A percentile compares a stretch with the other conserved stretches of the same genome.
Evolutionary conservation across 257 asterid genomes (phyloP).

Genomic region (Solanum arcanum): DNA sequence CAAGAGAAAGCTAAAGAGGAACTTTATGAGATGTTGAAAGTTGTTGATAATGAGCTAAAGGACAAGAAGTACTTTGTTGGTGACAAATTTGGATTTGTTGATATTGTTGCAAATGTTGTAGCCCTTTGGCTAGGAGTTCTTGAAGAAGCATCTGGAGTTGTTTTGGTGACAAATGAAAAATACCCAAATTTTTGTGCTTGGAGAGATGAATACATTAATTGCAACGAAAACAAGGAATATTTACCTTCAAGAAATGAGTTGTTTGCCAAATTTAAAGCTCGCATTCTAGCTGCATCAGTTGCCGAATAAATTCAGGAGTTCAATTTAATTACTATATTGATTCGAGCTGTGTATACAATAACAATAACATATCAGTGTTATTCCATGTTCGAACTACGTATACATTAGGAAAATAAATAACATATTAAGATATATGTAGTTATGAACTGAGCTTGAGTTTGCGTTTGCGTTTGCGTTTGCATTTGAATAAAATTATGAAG

Average conservation of each 20-base stretch:
- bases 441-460: too few species aligned
- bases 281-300: too few species aligned
- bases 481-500: too few species aligned
- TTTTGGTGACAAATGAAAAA: not conserved
- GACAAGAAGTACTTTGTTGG: not conserved
- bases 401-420: too few species aligned
- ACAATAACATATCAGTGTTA: too few species aligned
- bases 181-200: not conserved
- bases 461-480: too few species aligned
- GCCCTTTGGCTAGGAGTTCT: not conserved
- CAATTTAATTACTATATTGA: too few species aligned
- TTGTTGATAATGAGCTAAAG: not conserved
- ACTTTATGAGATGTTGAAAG: not conserved
- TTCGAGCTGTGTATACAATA: too few species aligned
- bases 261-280: not conserved
- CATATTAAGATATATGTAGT: too few species aligned
- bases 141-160: not conserved
- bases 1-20: not conserved
- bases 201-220: not conserved
- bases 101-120: not conserved
- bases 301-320: too few species aligned
- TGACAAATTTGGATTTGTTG: not conserved
- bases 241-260: not conserved
- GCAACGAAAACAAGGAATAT: not conserved
- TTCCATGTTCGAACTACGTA: too few species aligned